These are phyloP conservation scores for Arthrinium phaeospermum DNA, from an alignment of 2,329 filamentous ascomycete genomes.

Conservation along the genomic window DNA sequence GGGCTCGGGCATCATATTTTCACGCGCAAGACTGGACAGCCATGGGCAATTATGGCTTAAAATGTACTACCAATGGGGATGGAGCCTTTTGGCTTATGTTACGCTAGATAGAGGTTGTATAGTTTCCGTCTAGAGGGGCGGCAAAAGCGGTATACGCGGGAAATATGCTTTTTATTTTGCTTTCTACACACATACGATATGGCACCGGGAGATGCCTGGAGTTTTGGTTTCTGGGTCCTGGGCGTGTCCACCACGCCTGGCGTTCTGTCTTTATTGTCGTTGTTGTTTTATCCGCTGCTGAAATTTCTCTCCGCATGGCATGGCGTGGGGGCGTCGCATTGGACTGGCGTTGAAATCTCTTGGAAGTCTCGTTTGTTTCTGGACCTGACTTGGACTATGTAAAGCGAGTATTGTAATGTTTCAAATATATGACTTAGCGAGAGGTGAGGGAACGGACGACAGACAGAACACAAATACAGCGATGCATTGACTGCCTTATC, in stretches of 20 bases:
- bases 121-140: background rate
- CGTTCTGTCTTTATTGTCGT: background rate
- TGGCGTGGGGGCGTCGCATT: conserved; percentile 11
- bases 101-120: conserved; percentile 12
- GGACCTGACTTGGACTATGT: conserved; percentile 16
- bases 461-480: conserved; percentile 6
- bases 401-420: conserved; percentile 21
- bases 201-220: background rate
- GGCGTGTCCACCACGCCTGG: background rate
- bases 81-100: conserved; percentile 8
- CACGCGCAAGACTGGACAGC: background rate
- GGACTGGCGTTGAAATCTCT: background rate
- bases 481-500: conserved; percentile 2
- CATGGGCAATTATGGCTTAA: background rate
- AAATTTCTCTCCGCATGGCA: conserved; percentile 9
- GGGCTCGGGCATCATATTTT: background rate
- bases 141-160: background rate
- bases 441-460: background rate
- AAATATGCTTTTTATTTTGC: background rate
- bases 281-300: background rate
- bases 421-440: conserved; percentile 4
- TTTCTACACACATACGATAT: background rate
- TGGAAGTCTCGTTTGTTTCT: background rate
- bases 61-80: background rate
- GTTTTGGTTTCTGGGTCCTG: background rate